Base-by-base conservation (phyloP, 345 rosid species). In the Corchorus olitorius region DNA sequence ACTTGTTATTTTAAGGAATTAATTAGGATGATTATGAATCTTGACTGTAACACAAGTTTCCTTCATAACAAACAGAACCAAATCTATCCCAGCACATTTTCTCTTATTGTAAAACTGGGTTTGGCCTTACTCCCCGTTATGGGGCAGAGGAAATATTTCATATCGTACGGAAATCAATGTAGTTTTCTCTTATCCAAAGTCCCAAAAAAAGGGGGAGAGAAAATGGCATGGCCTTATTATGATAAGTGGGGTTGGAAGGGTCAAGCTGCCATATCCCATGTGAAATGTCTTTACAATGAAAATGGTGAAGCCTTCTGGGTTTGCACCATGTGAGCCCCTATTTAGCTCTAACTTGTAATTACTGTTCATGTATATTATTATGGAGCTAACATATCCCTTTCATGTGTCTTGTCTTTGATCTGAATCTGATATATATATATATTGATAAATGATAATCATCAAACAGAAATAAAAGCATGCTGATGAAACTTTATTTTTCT, bases 261-360 rank as follows among this genome's bases (percentile, higher is more conserved):
- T 65, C 35, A 70, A 63, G 76, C 80, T 54, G 82, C 78, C 81
- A 58, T 16, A 37, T 14, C 75, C 82, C 86, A 81, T 74, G 81
- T 85, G 83, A 78, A 67, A 54, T 82, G 84, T 70, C 79, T 69
- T 11, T 11, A 13, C 19, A 77, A 65, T 63, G 65, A 53, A 27
- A 74, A 39, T 41, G 41, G 19, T 76, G 55, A 46, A 14, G n/a
- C 60, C 59, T 69, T 49, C 74, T 85, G 65, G 78, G 69, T 63
- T 74, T 74, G 46, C 74, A 54, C 74, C 86, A 81, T 83, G 81
- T 83, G 88, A 78, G 52, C 49, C 49, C 49, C 80, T 78, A 45
- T 39, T 1, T 45, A 58, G 58, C 63, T 59, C 11, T 50, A 22
- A 50, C 62, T 34, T 13, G 37, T 39, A 39, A 46, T 58, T 13